Percentiles rank a stretch among this genome's conserved stretches.
Conservation (phyloP, 2,329 filamentous ascomycete genomes). For the Daldinia eschscholtzii region DNA sequence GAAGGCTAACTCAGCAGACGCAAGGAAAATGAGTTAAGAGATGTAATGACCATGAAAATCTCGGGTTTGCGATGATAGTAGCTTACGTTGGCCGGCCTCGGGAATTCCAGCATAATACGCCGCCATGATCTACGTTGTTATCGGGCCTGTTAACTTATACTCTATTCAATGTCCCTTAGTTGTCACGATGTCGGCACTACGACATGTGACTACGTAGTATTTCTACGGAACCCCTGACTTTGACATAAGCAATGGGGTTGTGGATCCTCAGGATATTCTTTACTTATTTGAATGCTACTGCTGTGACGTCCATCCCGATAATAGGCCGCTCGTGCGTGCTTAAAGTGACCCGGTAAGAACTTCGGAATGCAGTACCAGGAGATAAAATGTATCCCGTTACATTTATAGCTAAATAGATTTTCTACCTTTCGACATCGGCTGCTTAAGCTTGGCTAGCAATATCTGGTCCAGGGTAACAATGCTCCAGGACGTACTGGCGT, state of each 20-base stretch:
- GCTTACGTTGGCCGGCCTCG: background rate
- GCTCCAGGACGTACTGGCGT: constrained; percentile 6
- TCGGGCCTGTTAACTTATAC: constrained; percentile 12
- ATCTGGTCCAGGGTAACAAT: background rate
- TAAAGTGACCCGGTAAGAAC: background rate
- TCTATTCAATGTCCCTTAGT: background rate
- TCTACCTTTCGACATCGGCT: background rate
- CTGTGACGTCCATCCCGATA: constrained; percentile 19
- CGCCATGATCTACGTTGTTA: constrained; percentile 10
- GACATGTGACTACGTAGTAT: background rate
- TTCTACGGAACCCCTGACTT: constrained; percentile 7
- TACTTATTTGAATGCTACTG: constrained; percentile 19
- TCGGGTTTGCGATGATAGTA: background rate
- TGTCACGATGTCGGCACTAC: background rate
- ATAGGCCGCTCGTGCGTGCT: constrained; percentile 3
- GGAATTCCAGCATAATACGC: background rate
- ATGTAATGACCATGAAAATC: background rate
- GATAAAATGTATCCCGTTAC: background rate
- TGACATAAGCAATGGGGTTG: constrained; percentile 15
- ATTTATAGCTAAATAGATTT: background rate
- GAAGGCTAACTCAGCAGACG: background rate
- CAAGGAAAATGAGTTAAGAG: background rate
- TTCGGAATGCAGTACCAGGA: background rate
- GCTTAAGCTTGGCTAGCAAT: background rate
- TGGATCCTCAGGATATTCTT: constrained; percentile 2